Conservation (phyloP, 257 asterid species). For the Nicotiana tabacum region DNA sequence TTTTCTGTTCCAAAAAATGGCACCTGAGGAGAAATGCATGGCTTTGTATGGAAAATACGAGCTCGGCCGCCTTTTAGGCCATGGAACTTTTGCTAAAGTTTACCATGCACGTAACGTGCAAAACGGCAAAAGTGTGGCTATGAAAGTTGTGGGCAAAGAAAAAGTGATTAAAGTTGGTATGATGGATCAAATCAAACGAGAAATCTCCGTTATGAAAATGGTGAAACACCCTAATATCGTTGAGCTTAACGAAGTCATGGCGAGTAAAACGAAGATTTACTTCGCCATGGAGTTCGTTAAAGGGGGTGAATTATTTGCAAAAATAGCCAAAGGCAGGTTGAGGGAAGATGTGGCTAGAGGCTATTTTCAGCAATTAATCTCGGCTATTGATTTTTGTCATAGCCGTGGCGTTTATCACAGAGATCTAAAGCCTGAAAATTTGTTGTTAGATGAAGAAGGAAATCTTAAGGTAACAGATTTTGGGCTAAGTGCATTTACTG, state of each 20-base stretch:
- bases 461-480: constrained; percentile 51
- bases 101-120: constrained; percentile 39
- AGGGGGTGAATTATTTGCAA: constrained; percentile 50
- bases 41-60: constrained; percentile 52
- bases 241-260: constrained; percentile 54
- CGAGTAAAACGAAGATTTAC: constrained; percentile 50
- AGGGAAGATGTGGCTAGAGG: constrained; percentile 46
- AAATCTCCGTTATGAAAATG: constrained; percentile 54
- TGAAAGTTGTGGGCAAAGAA: constrained; percentile 53
- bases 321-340: constrained; percentile 38
- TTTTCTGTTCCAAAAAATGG: constrained; percentile 16
- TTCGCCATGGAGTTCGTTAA: constrained; percentile 47
- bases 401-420: constrained; percentile 54
- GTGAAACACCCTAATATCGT: constrained; percentile 50
- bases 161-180: constrained; percentile 49
- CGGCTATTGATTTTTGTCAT: constrained; percentile 53
- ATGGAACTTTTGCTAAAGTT: constrained; percentile 58
- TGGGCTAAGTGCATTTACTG: constrained; percentile 43
- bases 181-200: constrained; percentile 61
- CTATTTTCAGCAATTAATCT: constrained; percentile 46
- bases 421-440: constrained; percentile 47
- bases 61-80: constrained; percentile 50
- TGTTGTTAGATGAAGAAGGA: constrained; percentile 42
- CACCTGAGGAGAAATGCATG: constrained; percentile 53
- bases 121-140: constrained; percentile 44